A percentile compares a stretch with the other conserved stretches of the same genome.
Evolutionary conservation across 2,329 filamentous ascomycete genomes (phyloP).

Genomic region (Ceratocystis cubensis): DNA sequence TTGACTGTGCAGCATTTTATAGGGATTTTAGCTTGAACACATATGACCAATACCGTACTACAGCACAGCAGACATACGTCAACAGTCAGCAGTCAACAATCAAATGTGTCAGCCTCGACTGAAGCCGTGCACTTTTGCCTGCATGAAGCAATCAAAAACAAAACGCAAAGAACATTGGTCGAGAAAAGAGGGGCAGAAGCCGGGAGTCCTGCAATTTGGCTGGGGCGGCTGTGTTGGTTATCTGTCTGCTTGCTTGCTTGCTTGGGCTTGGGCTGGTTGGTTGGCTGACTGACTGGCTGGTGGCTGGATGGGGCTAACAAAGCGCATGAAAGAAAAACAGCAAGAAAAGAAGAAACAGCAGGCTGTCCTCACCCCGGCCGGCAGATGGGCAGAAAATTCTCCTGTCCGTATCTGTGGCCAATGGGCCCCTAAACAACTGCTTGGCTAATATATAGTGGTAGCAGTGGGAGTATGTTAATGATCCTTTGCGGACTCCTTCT

Average conservation of each 20-base stretch:
- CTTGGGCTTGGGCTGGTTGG: too few species aligned
- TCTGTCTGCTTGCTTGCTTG: too few species aligned
- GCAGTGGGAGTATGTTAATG: not conserved
- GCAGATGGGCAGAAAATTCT: not conserved
- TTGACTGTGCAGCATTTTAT: not conserved
- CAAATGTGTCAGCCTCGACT: too few species aligned
- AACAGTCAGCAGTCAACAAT: too few species aligned
- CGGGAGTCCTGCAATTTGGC: not conserved
- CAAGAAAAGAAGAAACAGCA: not conserved
- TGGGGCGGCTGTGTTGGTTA: not conserved
- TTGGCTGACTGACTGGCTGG: not conserved
- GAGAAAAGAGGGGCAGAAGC: not conserved
- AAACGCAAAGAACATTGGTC: not conserved
- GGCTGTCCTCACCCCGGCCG: not conserved
- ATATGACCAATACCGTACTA: too few species aligned
- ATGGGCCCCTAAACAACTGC: too few species aligned
- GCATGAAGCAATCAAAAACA: not conserved
- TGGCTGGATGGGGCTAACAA: too few species aligned
- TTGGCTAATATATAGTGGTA: not conserved
- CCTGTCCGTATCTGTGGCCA: not conserved
- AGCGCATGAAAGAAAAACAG: too few species aligned
- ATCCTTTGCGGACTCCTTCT: not conserved
- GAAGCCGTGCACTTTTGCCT: not conserved
- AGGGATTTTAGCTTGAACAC: not conserved
- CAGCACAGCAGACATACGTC: too few species aligned